phyloP scores from a whole-genome alignment of 495 filamentous ascomycete species.

The Clohesyomyces aquaticus region DNA sequence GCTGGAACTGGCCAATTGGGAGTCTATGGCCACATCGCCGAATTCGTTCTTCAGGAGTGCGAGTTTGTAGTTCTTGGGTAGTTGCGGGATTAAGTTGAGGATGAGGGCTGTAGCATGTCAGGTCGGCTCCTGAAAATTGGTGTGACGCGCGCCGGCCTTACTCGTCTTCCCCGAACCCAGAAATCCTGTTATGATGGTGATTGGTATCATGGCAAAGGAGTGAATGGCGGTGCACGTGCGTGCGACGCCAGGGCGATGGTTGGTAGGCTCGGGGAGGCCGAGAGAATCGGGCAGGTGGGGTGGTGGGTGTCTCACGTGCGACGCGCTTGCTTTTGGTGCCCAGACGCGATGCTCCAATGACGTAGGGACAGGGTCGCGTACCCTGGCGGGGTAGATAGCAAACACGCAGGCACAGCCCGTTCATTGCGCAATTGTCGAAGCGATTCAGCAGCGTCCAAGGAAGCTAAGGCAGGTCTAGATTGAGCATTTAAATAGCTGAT shows the following conservation, averaged over 20 bases:
- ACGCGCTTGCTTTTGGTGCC: constrained; percentile 27
- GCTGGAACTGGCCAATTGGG: constrained; percentile 76
- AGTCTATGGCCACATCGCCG: constrained; percentile 91
- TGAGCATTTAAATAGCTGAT: not conserved
- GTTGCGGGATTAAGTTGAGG: constrained; percentile 85
- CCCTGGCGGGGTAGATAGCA: not conserved
- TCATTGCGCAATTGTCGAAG: not conserved
- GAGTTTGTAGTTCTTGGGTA: constrained; percentile 74
- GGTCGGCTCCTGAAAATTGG: not conserved
- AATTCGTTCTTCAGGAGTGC: constrained; percentile 99
- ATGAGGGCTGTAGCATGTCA: constrained; percentile 61
- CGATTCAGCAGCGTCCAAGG: constrained; percentile 26
- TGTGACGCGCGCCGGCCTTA: constrained; percentile 1
- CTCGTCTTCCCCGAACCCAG: constrained; percentile 68
- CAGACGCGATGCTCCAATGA: constrained; percentile 12
- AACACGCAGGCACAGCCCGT: constrained; percentile 1
- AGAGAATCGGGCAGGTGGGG: not conserved
- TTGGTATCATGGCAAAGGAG: constrained; percentile 59
- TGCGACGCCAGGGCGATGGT: too few species aligned
- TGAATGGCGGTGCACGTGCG: too few species aligned
- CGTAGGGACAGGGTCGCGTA: not conserved
- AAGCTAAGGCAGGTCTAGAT: not conserved
- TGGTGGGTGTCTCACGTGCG: constrained; percentile 16
- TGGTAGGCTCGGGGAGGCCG: not conserved
- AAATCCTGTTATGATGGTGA: constrained; percentile 95